phyloP scores from a whole-genome alignment of 495 filamentous ascomycete genomes.

The Penicillium simplicissimum region DNA sequence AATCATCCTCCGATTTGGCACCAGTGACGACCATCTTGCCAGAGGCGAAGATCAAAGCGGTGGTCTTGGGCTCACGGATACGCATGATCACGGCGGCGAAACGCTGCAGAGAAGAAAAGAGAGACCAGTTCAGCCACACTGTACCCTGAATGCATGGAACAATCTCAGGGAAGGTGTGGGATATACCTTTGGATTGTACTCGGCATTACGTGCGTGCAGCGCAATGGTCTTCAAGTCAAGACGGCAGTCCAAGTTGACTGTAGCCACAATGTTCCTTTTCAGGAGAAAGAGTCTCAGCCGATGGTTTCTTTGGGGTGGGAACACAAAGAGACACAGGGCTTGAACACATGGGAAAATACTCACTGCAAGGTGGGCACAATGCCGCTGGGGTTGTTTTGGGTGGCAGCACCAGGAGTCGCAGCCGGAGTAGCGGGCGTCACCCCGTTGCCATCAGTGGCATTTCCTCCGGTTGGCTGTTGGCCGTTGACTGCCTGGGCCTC shows the following conservation, averaged over 20 bases:
- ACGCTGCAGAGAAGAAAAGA: conserved; percentile 66
- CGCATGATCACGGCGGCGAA: conserved; percentile 99
- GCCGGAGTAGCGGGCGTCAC: conserved; percentile 95
- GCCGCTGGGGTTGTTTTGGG: conserved; percentile 78
- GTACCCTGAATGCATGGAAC: conserved; percentile 37
- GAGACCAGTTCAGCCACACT: conserved; percentile 50
- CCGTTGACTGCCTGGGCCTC: conserved; percentile 59
- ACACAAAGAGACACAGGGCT: conserved; percentile 45
- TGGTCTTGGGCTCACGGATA: conserved; percentile 98
- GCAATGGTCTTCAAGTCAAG: conserved; percentile 99
- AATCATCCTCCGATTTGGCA: conserved; percentile 98
- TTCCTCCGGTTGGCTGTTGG: conserved; percentile 58
- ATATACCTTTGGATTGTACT: conserved; percentile 95
- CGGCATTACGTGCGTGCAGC: conserved; percentile 95
- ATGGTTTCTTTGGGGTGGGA: conserved; percentile 26
- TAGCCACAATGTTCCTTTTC: conserved; percentile 98
- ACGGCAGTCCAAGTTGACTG: conserved; percentile 97
- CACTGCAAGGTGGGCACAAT: conserved; percentile 98
- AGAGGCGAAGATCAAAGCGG: conserved; percentile 94
- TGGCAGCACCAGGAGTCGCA: conserved; percentile 86
- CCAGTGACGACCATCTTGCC: conserved; percentile 99
- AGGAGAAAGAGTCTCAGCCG: conserved; percentile 58
- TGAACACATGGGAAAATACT: conserved; percentile 54
- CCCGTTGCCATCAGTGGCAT: conserved; percentile 70
- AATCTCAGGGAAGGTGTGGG: conserved; percentile 43